Percentiles rank a stretch among this genome's conserved stretches.
These are phyloP conservation scores for Phoenix dactylifera DNA, from an alignment of 176 grass and related monocot species.

Conservation along the genomic window DNA sequence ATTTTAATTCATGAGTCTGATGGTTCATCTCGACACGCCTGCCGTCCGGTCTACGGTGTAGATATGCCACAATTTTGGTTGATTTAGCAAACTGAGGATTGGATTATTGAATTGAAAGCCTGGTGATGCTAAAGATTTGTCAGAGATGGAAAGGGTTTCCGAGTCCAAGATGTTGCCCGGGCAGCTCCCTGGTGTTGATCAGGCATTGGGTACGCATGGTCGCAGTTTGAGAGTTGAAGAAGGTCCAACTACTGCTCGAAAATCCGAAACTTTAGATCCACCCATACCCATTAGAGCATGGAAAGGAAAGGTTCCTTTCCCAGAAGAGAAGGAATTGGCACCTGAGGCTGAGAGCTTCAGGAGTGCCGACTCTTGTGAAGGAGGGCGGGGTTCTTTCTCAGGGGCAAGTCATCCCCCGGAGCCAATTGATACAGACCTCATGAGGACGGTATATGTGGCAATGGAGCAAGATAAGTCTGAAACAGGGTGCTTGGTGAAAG, in stretches of 20 bases:
- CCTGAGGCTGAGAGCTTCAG: slow-evolving; percentile 67
- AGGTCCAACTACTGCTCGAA: not conserved
- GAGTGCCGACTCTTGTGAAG: slow-evolving; percentile 65
- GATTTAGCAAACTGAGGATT: not conserved
- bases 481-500: slow-evolving; percentile 35
- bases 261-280: slow-evolving; percentile 25
- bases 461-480: slow-evolving; percentile 65
- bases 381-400: slow-evolving; percentile 57
- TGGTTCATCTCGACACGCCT: not conserved
- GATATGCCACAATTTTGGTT: not conserved
- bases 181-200: not conserved
- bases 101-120: not conserved
- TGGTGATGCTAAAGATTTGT: slow-evolving; percentile 7
- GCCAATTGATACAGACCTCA: slow-evolving; percentile 80
- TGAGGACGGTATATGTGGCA: slow-evolving; percentile 87
- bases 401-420: slow-evolving; percentile 79
- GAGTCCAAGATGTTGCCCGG: slow-evolving; percentile 2
- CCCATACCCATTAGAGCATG: slow-evolving; percentile 39
- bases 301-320: slow-evolving; percentile 53
- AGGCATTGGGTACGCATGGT: not conserved
- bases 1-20: too few species aligned
- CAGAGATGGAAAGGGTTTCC: slow-evolving; percentile 16
- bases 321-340: slow-evolving; percentile 48
- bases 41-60: not conserved
- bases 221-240: not conserved